phyloP scores from a whole-genome alignment of 164 flowering plant species.

The Magnolia officinalis region DNA sequence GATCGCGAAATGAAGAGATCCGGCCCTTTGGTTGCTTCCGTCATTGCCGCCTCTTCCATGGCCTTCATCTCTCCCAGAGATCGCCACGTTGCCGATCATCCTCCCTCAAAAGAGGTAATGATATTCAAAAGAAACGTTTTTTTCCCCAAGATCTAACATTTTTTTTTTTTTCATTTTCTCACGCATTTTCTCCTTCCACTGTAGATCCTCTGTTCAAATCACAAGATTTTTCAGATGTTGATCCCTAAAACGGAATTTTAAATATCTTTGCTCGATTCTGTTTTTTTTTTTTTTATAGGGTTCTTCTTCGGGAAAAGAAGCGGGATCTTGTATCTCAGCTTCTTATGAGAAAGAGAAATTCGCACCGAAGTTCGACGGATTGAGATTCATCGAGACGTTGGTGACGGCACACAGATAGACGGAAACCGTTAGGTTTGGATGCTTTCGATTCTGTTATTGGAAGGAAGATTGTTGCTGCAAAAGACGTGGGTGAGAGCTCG shows the following conservation, averaged over 20 bases:
- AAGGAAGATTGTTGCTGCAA: too few species aligned
- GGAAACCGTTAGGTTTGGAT: not conserved
- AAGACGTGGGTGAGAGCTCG: not conserved
- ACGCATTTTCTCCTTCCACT: not conserved
- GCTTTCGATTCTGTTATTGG: not conserved
- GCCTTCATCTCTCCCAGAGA: constrained; percentile 34
- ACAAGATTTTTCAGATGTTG: not conserved
- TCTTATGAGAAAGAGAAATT: constrained; percentile 33
- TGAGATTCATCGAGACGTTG: constrained; percentile 66
- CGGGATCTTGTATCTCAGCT: constrained; percentile 2
- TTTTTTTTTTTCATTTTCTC: not conserved
- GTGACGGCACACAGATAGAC: constrained; percentile 62
- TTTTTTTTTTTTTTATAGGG: not conserved
- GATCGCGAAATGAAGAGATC: constrained; percentile 36
- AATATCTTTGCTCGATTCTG: not conserved
- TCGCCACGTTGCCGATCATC: constrained; percentile 7
- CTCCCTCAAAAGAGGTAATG: constrained; percentile 14
- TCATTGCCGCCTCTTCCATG: constrained; percentile 47
- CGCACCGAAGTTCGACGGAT: constrained; percentile 60
- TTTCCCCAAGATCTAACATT: not conserved
- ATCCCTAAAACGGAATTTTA: not conserved
- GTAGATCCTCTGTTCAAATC: not conserved
- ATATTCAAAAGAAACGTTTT: not conserved
- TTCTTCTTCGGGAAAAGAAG: not conserved
- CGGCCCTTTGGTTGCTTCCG: constrained; percentile 37